Base-by-base conservation (phyloP, 2,329 filamentous ascomycete species). In the Teratosphaeria viscida region DNA sequence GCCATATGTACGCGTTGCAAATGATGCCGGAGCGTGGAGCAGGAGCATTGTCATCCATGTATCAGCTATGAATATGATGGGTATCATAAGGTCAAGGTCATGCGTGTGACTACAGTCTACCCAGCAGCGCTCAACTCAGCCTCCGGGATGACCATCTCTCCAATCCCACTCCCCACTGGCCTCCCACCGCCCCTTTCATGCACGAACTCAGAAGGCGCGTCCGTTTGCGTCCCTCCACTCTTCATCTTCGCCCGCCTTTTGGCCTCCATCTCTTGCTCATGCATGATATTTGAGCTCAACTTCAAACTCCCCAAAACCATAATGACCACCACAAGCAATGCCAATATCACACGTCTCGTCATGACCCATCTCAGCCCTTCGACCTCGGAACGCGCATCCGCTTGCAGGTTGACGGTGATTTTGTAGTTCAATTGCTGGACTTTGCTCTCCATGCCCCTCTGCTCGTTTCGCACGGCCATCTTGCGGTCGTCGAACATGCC, bases 401-500 rank as follows among this genome's bases (percentile, higher is more conserved):
- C 94, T 72, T 90, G 95, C 52, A 99, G 81, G 49, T 84, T 82
- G 35, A 96, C 90, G 26, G 89, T 95, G 73, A 99, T 97, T 73
- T 95, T 94, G 76, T 97, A 96, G 75, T 92, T 95, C 66, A 97
- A 82, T 77, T 96, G 88, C 79, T 96, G 92, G 63, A 90, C 87
- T 67, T 86, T 86, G 56, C 88, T 89, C 71, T 97, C 92, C 70
- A 89, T 87, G 6, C 81, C 81, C 70, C 91, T 86, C 75, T 96
- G 91, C 73, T 96, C 89, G 73, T 92, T 89, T 58, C 91, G 80
- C 1, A 95, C 91, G 2, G 85, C 84, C 89, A 97, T 95, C 72
- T 92, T 94, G 52, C 95, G 85, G 72, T 99, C 92, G 70, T 97
- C 92, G 72, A 97, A 96, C 81, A 96, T 88, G 60, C 90, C 92